These are phyloP conservation scores for Solanum tarapatanum DNA, from an alignment of 257 asterid species.

Conservation along the genomic window DNA sequence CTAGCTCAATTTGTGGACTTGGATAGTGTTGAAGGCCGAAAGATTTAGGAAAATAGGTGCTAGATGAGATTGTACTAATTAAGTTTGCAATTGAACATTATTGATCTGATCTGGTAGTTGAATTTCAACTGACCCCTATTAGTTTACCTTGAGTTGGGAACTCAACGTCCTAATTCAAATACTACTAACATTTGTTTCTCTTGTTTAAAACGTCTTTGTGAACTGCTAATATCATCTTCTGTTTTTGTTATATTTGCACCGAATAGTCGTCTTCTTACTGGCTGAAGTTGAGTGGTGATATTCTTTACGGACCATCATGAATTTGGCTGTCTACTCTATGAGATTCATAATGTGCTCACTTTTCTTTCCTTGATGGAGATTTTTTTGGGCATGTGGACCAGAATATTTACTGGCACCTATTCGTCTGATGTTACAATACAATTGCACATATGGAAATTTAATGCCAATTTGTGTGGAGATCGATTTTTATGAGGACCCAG, in stretches of 20 bases:
- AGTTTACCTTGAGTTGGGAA: background rate
- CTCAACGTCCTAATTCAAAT: background rate
- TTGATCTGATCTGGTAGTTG: background rate
- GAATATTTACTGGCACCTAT: background rate
- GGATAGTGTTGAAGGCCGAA: background rate
- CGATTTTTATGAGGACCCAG: slow-evolving; percentile 8
- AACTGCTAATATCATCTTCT: too few relatives aligned
- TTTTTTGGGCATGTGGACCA: background rate
- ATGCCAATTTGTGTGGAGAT: background rate
- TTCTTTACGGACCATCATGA: background rate
- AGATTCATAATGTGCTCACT: background rate
- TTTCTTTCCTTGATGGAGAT: background rate
- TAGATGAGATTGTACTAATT: background rate
- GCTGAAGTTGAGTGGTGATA: background rate
- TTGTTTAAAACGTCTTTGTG: background rate
- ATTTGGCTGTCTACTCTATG: background rate
- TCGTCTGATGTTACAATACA: background rate
- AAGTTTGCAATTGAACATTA: background rate
- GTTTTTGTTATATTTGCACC: too few relatives aligned
- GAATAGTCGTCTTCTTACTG: too few relatives aligned
- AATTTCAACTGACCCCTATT: too few relatives aligned
- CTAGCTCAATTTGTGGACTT: too few relatives aligned
- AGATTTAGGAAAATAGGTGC: background rate
- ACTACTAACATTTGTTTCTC: background rate
- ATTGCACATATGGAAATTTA: background rate